A percentile compares a stretch with the other conserved stretches of the same genome.
These are phyloP conservation scores for Onygenales sp. DNA, from an alignment of 2,329 filamentous ascomycete species.

Conservation along the genomic window DNA sequence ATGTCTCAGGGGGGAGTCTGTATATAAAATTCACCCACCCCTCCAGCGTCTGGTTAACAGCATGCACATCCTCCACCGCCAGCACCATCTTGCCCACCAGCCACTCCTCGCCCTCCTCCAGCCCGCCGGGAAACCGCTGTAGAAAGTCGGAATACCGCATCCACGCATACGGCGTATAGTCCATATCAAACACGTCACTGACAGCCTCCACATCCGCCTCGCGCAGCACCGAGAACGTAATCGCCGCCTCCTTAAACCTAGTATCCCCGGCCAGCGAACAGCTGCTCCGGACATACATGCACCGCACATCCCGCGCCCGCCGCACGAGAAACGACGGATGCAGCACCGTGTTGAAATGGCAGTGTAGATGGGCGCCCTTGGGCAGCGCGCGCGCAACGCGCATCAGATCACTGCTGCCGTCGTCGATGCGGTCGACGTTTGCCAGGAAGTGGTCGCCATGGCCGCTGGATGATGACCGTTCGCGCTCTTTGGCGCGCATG, in stretches of 20 bases:
- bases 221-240: conserved; percentile 2
- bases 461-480: not conserved
- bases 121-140: not conserved
- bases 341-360: conserved; percentile 3
- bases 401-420: conserved; percentile 1
- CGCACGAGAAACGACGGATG: conserved; percentile 3
- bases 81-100: not conserved
- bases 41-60: not conserved
- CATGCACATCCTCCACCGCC: not conserved
- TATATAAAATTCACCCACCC: not conserved
- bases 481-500: not conserved
- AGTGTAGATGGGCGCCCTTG: conserved; percentile 4
- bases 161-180: not conserved
- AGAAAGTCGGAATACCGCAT: conserved; percentile 3
- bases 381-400: not conserved
- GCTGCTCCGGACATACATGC: conserved; percentile 1
- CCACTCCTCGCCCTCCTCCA: conserved; percentile 1
- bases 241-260: not conserved
- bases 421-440: conserved; percentile 1
- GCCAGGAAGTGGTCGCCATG: not conserved
- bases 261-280: not conserved
- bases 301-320: not conserved
- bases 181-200: not conserved
- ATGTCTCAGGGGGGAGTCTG: no score
- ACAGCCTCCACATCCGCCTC: not conserved